Evolutionary conservation across 208 protist genomes (phyloP).

Genomic region (Porcisia hertigi): DNA sequence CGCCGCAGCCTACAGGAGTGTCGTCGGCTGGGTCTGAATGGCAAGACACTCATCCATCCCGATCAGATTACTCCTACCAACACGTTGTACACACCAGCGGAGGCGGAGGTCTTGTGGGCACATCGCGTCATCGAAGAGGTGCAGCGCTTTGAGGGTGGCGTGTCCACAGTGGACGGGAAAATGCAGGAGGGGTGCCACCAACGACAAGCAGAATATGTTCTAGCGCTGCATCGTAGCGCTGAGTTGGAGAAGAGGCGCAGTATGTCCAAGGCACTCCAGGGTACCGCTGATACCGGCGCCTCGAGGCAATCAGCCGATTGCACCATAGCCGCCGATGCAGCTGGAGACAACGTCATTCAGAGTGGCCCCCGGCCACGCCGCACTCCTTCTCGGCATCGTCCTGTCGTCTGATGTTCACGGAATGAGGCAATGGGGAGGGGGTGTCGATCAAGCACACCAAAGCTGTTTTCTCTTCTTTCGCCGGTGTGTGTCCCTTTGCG

Average conservation of each 20-base stretch:
- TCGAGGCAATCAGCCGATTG: background rate
- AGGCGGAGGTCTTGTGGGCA: slow-evolving; percentile 71
- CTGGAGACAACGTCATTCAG: background rate
- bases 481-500: background rate
- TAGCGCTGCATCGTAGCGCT: slow-evolving; percentile 39
- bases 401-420: slow-evolving; percentile 3
- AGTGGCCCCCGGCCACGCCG: slow-evolving; percentile 11
- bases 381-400: slow-evolving; percentile 20
- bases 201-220: slow-evolving; percentile 42
- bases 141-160: slow-evolving; percentile 22
- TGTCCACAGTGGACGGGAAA: slow-evolving; percentile 56
- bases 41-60: slow-evolving; percentile 76
- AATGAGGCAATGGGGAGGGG: background rate
- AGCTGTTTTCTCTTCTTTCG: background rate
- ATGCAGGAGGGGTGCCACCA: slow-evolving; percentile 77
- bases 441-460: background rate
- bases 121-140: slow-evolving; percentile 42
- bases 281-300: background rate
- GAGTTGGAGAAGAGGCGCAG: slow-evolving; percentile 17
- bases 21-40: slow-evolving; percentile 77
- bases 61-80: slow-evolving; percentile 71
- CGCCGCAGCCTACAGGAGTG: slow-evolving; percentile 45
- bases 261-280: background rate
- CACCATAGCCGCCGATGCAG: background rate
- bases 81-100: slow-evolving; percentile 55